Evolutionary conservation across 2,329 filamentous ascomycete genomes (phyloP), one percentile per base, ranked within the genome.

Genomic region (Talaromyces sp.): DNA sequence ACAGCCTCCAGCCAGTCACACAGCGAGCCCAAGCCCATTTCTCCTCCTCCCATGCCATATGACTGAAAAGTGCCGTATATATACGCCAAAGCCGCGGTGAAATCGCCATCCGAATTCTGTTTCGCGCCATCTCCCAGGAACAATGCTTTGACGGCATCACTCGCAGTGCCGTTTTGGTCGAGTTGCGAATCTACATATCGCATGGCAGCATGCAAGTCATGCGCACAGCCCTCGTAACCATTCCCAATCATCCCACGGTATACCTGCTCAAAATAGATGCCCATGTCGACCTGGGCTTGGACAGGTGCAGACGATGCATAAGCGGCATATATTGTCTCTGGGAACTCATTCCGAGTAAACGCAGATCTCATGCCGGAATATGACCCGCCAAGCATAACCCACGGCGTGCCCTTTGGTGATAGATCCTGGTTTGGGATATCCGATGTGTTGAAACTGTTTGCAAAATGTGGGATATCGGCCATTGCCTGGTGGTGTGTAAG

Each of bases 251-350:
- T 74, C 3, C 79, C 80, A 10, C 73, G 75, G 65, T 79, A 79
- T 2, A 84, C 68, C 42, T 81, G 78, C 27, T 83, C 81, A 58
- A 75, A 83, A 66, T 83, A 84, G 27, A 76, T 69, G n/a, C 76
- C 77, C 77, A 83, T 81, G 61, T 83, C 75, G n/a, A 79, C 66
- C 5, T 69, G 72, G 2, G 81, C 81, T 65, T 85, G 71, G 0
- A 82, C 77, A 0, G 78, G 78, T 7, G 78, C 76, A 0, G 76
- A 79, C 0, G 77, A 77, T 1, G 77, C 71, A 64, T 66, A 79
- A 0, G 77, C 69, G 1, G 77, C 77, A 55, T 71, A 77, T 34
- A 79, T 74, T 5, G 72, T 77, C 1, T 78, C 73, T 2, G 76
- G 76, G 56, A 79, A 79, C 50, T 75, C 66, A 12, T 77, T 69